Base-by-base conservation (phyloP, 2,329 filamentous ascomycete genomes). In the Penicillium freii region DNA sequence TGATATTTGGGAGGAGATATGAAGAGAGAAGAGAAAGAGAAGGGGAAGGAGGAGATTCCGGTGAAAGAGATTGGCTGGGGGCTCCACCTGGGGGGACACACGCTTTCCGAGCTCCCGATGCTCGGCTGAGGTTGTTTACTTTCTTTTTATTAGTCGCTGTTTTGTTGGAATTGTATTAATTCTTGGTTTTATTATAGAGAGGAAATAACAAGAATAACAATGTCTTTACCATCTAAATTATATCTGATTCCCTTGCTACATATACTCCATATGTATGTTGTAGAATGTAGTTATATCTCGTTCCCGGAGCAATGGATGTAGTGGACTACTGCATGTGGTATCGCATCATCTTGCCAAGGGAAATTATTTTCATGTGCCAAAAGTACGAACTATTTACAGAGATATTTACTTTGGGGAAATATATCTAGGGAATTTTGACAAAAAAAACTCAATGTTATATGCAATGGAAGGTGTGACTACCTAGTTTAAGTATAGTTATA, bases 11-110 rank as follows among this genome's bases (percentile, higher is more conserved):
- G 38, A 46, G 48, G 43, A 52, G 51, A 58, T 17, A 33, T 53
- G 42, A 66, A 64, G 67, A 58, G 67, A 58, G 67, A 64, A 68
- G 59, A 56, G 51, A 57, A 39, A 44, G 42, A 43, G 45, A 60
- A 59, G 47, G 58, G 51, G 55, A 56, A 59, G 51, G 55, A 51
- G 56, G 51, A 45, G 47, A 50, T 54, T 54, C 54, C 48, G 49
- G 52, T 58, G 50, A 45, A 57, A 56, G 61, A 61, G 57, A 45
- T 43, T 54, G 45, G 38, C 15, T 21, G 29, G 50, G 47, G 60
- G 48, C 42, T 60, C 60, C 31, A 33, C 31, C 11, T 33, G 31
- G 5, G 10, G 7, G 25, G 25, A 27, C 10, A 31, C 59, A 63
- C 49, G 51, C 5, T 53, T 64, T 60, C 63, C 64, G 62, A 59